Percentiles rank a stretch among this genome's conserved stretches.
Conservation (phyloP, 345 rosid species). For the Balakata baccata region DNA sequence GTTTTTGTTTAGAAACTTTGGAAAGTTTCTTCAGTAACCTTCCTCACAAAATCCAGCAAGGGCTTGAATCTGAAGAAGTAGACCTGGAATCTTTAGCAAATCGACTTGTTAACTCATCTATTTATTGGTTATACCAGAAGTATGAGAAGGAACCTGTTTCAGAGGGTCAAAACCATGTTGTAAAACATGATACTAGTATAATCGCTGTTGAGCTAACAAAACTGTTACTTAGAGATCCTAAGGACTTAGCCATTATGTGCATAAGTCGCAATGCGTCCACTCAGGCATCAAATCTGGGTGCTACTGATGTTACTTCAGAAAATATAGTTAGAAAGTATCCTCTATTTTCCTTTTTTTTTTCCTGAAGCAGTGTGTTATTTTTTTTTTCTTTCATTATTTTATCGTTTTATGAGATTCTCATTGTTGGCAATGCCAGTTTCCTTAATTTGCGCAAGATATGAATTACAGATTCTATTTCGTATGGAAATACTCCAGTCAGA, state of each 20-base stretch:
- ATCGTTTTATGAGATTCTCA: not conserved
- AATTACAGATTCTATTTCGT: constrained; percentile 84
- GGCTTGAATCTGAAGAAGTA: constrained; percentile 69
- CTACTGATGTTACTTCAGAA: constrained; percentile 36
- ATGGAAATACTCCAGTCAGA: constrained; percentile 86
- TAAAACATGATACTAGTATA: constrained; percentile 23
- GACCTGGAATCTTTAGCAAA: constrained; percentile 74
- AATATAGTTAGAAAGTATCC: constrained; percentile 78
- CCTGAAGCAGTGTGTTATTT: not conserved
- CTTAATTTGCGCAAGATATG: constrained; percentile 66
- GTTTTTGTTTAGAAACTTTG: constrained; percentile 40
- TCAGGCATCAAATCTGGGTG: constrained; percentile 29
- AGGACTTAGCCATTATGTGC: constrained; percentile 51
- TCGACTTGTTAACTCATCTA: constrained; percentile 64
- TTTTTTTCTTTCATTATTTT: not conserved
- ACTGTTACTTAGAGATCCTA: constrained; percentile 68
- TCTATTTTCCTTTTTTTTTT: constrained; percentile 11
- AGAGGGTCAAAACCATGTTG: constrained; percentile 38
- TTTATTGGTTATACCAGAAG: constrained; percentile 57
- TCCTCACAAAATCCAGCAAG: constrained; percentile 61
- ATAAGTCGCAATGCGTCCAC: constrained; percentile 36
- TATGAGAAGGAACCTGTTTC: constrained; percentile 34
- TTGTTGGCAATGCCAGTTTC: constrained; percentile 29
- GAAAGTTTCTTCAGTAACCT: constrained; percentile 58
- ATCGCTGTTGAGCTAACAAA: constrained; percentile 49